phyloP scores from a whole-genome alignment of 129 eudicot genomes.

The Flaveria robusta region DNA sequence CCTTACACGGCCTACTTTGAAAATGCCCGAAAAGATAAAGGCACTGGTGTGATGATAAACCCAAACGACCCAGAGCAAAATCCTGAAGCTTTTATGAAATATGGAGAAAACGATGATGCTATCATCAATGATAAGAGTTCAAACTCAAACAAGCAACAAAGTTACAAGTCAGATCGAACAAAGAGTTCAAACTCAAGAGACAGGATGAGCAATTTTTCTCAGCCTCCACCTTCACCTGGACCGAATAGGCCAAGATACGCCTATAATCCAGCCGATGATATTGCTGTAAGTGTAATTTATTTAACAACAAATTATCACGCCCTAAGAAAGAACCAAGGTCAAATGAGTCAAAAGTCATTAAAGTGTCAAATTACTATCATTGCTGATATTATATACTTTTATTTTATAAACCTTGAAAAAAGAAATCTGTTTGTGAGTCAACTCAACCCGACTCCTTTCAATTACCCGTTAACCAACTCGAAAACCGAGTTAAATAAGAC shows the following conservation, averaged over 20 bases:
- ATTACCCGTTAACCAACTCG: not conserved
- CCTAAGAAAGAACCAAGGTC: not conserved
- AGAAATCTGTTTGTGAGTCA: not conserved
- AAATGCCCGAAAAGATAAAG: slow-evolving; percentile 61
- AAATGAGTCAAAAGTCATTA: not conserved
- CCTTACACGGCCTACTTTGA: slow-evolving; percentile 77
- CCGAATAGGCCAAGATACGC: slow-evolving; percentile 44
- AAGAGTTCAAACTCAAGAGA: slow-evolving; percentile 31
- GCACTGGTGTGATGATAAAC: slow-evolving; percentile 48
- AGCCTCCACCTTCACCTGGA: slow-evolving; percentile 53
- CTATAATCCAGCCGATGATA: slow-evolving; percentile 48
- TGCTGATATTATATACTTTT: not conserved
- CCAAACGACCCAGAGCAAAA: slow-evolving; percentile 79
- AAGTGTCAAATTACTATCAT: not conserved
- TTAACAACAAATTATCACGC: not conserved
- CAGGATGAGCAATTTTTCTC: slow-evolving; percentile 30
- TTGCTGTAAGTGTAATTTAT: slow-evolving; percentile 43
- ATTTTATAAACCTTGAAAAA: not conserved
- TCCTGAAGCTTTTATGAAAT: slow-evolving; percentile 64
- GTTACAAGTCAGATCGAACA: slow-evolving; percentile 30
- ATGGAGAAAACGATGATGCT: slow-evolving; percentile 18
- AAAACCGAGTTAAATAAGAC: not conserved
- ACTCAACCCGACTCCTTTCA: not conserved
- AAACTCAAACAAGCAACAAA: slow-evolving; percentile 35
- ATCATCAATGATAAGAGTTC: slow-evolving; percentile 29